Base-by-base conservation (phyloP, 352 stramenopile genomes). In the Elongisporangium prolatum region DNA sequence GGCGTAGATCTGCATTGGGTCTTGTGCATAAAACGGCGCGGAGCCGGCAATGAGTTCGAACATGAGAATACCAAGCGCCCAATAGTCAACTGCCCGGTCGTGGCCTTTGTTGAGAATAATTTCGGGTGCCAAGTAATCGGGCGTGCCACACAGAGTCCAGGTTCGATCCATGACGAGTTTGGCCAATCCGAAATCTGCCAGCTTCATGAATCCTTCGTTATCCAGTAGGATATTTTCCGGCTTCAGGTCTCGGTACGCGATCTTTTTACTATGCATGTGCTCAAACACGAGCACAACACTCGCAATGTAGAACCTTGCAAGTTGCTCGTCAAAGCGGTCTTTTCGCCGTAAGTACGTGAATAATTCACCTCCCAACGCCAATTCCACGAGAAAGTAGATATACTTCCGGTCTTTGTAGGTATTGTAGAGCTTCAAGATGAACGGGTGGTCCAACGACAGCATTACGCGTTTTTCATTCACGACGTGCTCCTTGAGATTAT, bases 71-170 rank as follows among this genome's bases (percentile, higher is more conserved):
- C 91, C 89, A 10, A 97, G 72, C 0, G 87, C 84, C 90, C 90
- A 98, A 61, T 94, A 98, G 65, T 98, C 90, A 21, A 97, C 90
- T 1, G 83, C 83, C 50, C 90, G 88, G 58, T 95, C 87, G 66
- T 98, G 89, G 0, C 89, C 91, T 60, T 92, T 93, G 69, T 87
- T 96, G 50, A 95, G 68, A 51, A 97, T 96, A 62, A 98, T 97
- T 61, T 98, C 92, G 1, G 93, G 91, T 1, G 93, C 89, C 14
- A 97, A 67, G 63, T 98, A 98, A 57, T 97, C 89, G 13, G 91
- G 93, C 11, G 92, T 98, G 9, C 92, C 92, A 54, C 92, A 98
- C 21, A 97, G 64, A 7, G 89, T 98, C 84, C 84, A 97, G 16
- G 90, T 97, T 7, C 78, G 67, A 24, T 95, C 77, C 1, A 69